Percentiles rank a stretch among this genome's conserved stretches.
These are phyloP conservation scores for Brasilioporus rufonigricans DNA, from an alignment of 768 basidiomycete species.

Conservation along the genomic window DNA sequence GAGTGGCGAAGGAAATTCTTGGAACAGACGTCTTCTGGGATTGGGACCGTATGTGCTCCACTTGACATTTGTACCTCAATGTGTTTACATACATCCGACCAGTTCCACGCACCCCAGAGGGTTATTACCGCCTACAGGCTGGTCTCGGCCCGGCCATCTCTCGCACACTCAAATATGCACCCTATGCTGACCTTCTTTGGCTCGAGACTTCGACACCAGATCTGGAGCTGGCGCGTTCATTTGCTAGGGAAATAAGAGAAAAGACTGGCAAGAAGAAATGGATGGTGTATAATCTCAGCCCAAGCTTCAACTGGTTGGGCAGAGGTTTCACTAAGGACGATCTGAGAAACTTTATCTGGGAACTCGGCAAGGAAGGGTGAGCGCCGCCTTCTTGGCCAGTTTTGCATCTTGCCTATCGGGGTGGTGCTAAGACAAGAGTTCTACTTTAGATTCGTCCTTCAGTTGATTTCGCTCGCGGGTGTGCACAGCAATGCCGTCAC, in stretches of 20 bases:
- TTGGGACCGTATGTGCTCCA: conserved; percentile 69
- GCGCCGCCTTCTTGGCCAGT: conserved; percentile 10
- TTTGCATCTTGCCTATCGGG: neutral
- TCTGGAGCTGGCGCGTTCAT: conserved; percentile 72
- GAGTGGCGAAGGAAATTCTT: conserved; percentile 70
- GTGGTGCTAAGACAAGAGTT: conserved; percentile 2
- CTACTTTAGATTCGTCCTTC: conserved; percentile 72
- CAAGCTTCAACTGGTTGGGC: conserved; percentile 90
- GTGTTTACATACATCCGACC: conserved; percentile 1
- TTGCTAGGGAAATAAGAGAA: conserved; percentile 72
- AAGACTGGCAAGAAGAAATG: conserved; percentile 61
- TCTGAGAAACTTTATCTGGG: conserved; percentile 86
- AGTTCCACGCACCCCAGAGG: conserved; percentile 89
- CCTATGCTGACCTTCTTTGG: conserved; percentile 89
- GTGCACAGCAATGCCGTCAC: conserved; percentile 80
- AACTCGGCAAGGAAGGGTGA: conserved; percentile 84
- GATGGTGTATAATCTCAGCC: conserved; percentile 93
- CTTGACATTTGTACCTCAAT: neutral
- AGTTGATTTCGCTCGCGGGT: conserved; percentile 88
- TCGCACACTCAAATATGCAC: conserved; percentile 75
- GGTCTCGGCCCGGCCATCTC: conserved; percentile 82
- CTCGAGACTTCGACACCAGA: conserved; percentile 90
- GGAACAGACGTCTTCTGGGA: conserved; percentile 73
- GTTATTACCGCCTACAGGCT: conserved; percentile 84
- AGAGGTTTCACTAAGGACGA: conserved; percentile 76